Evolutionary conservation across 768 basidiomycete species (phyloP).

Genomic region (Naematelia encephala): DNA sequence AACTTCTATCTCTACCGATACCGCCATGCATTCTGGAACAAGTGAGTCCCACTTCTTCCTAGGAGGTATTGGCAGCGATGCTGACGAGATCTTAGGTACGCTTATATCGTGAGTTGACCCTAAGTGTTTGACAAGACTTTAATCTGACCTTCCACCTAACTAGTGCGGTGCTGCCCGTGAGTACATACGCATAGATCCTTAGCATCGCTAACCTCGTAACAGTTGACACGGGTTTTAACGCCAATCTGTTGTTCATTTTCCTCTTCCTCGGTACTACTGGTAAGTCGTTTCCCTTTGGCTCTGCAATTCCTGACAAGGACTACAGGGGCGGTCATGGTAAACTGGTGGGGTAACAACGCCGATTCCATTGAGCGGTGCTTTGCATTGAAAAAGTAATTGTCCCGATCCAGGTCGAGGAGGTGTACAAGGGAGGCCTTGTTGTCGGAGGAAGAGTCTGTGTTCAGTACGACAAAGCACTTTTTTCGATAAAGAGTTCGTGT

Average conservation of each 20-base stretch:
- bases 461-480: too few relatives aligned
- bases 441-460: too few relatives aligned
- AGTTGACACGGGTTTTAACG: slow-evolving; percentile 14
- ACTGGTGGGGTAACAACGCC: slow-evolving; percentile 16
- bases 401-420: background rate
- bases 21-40: slow-evolving; percentile 13
- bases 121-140: background rate
- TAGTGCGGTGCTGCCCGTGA: background rate
- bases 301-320: background rate
- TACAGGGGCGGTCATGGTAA: slow-evolving; percentile 14
- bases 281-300: background rate
- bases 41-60: slow-evolving; percentile 1
- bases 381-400: background rate
- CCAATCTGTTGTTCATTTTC: slow-evolving; percentile 15
- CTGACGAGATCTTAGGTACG: background rate
- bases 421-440: background rate
- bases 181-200: background rate
- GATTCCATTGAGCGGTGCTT: slow-evolving; percentile 14
- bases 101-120: slow-evolving; percentile 11
- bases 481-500: too few relatives aligned
- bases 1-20: slow-evolving; percentile 17
- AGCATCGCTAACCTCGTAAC: background rate
- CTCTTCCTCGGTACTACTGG: slow-evolving; percentile 11
- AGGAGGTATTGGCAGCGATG: background rate
- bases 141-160: background rate